Evolutionary conservation across 1,284 basidiomycete genomes (phyloP).

Genomic region (Malassezia sp.): DNA sequence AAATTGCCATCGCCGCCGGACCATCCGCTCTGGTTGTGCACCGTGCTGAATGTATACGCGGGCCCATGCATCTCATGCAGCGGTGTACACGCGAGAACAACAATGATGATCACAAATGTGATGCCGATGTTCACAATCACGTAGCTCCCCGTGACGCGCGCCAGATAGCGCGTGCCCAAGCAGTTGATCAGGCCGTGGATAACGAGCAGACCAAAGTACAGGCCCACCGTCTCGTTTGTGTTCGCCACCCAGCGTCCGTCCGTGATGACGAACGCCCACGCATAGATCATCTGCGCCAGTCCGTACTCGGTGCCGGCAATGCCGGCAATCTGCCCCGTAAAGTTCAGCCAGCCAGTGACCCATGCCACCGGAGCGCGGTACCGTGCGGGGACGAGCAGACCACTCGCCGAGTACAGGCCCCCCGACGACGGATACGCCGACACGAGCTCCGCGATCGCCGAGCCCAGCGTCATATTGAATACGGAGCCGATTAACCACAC

Average conservation of each 20-base stretch:
- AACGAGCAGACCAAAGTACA: conserved; percentile 36
- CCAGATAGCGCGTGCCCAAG: conserved; percentile 66
- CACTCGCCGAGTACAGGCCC: conserved; percentile 56
- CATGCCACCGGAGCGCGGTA: conserved; percentile 55
- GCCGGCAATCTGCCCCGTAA: conserved; percentile 74
- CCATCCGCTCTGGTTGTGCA: conserved; percentile 52
- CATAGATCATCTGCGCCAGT: conserved; percentile 75
- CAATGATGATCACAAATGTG: conserved; percentile 59
- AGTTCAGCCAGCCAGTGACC: conserved; percentile 60
- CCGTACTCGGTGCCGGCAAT: conserved; percentile 79
- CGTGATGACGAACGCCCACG: conserved; percentile 51
- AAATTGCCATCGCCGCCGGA: conserved; percentile 62
- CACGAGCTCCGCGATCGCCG: conserved; percentile 43
- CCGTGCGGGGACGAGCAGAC: conserved; percentile 34
- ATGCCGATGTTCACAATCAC: conserved; percentile 73
- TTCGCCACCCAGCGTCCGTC: conserved; percentile 26
- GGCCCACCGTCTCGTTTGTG: conserved; percentile 24
- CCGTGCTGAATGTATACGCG: conserved; percentile 58
- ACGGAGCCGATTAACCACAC: conserved; percentile 42
- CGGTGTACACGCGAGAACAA: conserved; percentile 61
- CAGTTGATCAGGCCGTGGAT: conserved; percentile 56
- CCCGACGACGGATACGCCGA: conserved; percentile 70
- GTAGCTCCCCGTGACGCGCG: conserved; percentile 64
- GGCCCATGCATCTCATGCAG: conserved; percentile 63
- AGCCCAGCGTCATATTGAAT: conserved; percentile 42